Conservation (phyloP, 2,329 filamentous ascomycete genomes). For the Dissoconium aciculare region DNA sequence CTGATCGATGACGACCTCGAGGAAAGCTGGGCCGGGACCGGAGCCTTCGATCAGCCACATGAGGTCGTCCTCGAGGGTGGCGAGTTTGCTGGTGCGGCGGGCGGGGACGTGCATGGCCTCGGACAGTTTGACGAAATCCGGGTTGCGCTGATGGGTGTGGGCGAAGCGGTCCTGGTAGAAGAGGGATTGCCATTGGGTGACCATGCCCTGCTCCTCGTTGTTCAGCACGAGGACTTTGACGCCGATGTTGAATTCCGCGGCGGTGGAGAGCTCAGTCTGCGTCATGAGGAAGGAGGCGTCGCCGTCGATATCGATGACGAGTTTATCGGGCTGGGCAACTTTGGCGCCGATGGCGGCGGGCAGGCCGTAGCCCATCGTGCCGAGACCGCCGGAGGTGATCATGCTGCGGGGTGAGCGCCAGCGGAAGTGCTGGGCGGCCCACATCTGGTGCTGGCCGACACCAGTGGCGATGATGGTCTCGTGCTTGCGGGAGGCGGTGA, state of each 20-base stretch:
- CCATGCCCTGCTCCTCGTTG: constrained; percentile 98
- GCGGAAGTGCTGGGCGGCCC: constrained; percentile 90
- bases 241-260: constrained; percentile 88
- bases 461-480: constrained; percentile 81
- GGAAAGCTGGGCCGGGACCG: constrained; percentile 74
- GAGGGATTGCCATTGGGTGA: constrained; percentile 94
- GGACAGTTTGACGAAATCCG: constrained; percentile 86
- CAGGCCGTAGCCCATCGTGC: constrained; percentile 91
- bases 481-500: constrained; percentile 67
- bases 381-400: constrained; percentile 90
- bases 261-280: constrained; percentile 82
- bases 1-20: constrained; percentile 81
- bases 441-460: constrained; percentile 98
- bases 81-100: constrained; percentile 54
- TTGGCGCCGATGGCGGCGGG: constrained; percentile 92
- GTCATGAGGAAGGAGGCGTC: constrained; percentile 99
- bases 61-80: constrained; percentile 61
- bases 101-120: constrained; percentile 82
- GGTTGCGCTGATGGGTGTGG: constrained; percentile 87
- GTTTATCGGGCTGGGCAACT: constrained; percentile 63
- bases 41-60: constrained; percentile 66
- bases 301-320: constrained; percentile 91
- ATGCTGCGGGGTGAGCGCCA: constrained; percentile 86
- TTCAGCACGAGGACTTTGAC: constrained; percentile 91
- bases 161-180: constrained; percentile 92